Conservation (phyloP, 305 asterid species). For the Solanum hybrid region DNA sequence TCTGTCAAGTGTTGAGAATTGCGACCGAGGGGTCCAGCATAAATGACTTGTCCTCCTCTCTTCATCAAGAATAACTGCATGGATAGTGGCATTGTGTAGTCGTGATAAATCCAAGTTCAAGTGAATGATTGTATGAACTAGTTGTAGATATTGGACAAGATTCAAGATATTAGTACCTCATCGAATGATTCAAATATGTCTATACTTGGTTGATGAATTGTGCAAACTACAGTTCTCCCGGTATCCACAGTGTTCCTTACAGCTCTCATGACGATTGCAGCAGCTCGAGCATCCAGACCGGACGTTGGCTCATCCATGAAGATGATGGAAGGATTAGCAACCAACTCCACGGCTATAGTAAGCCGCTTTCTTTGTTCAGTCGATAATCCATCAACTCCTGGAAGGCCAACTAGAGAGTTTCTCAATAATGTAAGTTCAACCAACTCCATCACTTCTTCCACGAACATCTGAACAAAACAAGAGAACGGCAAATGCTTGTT, state of each 20-base stretch:
- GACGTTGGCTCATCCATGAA: constrained; percentile 55
- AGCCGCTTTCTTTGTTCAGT: constrained; percentile 44
- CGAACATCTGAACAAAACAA: constrained; percentile 33
- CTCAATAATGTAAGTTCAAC: constrained; percentile 31
- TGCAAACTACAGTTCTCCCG: constrained; percentile 42
- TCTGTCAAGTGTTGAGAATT: constrained; percentile 28
- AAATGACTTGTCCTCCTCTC: constrained; percentile 49
- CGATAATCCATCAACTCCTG: constrained; percentile 42
- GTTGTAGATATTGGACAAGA: neutral
- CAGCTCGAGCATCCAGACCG: constrained; percentile 47
- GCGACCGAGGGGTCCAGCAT: constrained; percentile 44
- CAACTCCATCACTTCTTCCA: constrained; percentile 48
- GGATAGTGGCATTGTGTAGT: neutral
- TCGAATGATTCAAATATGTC: constrained; percentile 43
- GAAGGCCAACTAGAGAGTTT: constrained; percentile 37
- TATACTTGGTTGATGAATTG: constrained; percentile 44
- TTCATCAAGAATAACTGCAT: constrained; percentile 35
- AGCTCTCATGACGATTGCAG: constrained; percentile 45
- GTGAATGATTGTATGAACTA: neutral
- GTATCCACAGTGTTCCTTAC: constrained; percentile 40
- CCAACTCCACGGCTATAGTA: constrained; percentile 39
- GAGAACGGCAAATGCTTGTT: neutral
- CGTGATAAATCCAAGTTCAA: neutral
- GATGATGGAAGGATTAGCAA: constrained; percentile 40
- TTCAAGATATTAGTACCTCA: constrained; percentile 22